Evolutionary conservation across 257 asterid genomes (phyloP).

Genomic region (Solanum appendiculatum): DNA sequence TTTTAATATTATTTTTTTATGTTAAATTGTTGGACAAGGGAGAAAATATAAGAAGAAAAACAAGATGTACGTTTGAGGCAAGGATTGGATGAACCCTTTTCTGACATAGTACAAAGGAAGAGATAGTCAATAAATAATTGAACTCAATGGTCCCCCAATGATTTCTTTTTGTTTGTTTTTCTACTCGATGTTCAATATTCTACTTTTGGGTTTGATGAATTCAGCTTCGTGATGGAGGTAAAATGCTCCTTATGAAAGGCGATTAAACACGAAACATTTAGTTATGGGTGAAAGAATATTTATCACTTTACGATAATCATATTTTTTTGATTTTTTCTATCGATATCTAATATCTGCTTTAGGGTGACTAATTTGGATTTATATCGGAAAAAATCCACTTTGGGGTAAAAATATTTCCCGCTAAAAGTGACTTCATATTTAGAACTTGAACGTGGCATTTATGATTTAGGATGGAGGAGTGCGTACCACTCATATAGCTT

Average conservation of each 20-base stretch:
- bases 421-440: no score
- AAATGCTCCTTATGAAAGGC: no score
- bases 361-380: no score
- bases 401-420: neutral
- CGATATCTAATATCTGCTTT: no score
- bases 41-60: neutral
- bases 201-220: neutral
- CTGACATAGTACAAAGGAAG: constrained; percentile 27
- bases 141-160: constrained; percentile 43
- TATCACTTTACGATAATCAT: no score
- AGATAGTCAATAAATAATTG: constrained; percentile 31
- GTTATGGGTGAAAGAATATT: neutral
- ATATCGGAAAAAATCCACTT: neutral
- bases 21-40: neutral
- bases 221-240: neutral
- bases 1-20: neutral
- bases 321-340: no score
- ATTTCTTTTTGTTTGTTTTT: neutral
- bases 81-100: constrained; percentile 44
- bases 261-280: no score
- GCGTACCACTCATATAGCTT: neutral
- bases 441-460: neutral
- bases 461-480: no score
- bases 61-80: constrained; percentile 29
- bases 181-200: no score